Base-by-base conservation (phyloP, 768 basidiomycete genomes). In the Agaricus subrufescens region DNA sequence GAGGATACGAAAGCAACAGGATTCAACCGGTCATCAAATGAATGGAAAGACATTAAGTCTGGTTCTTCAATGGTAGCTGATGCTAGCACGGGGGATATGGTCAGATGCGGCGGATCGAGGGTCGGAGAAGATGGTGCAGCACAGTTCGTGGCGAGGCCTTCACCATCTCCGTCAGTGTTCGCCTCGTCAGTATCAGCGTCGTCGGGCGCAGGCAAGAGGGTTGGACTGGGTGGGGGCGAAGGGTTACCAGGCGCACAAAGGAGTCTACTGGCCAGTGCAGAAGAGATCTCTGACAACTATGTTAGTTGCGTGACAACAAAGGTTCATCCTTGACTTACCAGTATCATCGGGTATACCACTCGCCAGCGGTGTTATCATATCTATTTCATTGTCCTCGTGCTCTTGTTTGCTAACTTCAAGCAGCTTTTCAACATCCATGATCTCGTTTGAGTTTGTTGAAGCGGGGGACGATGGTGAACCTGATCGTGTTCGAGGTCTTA, bases 231-330 rank as follows among this genome's bases (percentile, higher is more conserved):
- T 30, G 75, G 74, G 15, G 89, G 88, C 15, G 89, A 91, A 15
- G 89, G 89, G 62, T 91, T 91, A 62, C 83, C 84, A 56, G 82
- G 80, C 50, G 89, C 89, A 49, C 82, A 77, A 45, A 86, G 76
- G 46, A 91, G 81, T 68, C 71, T 83, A 59, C 73, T 80, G 31
- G 85, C 89, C 48, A 91, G 72, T 4, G 77, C 75, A 54, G 86
- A 85, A 2, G 87, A 80, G 8, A 87, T 87, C 64, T 90, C 89
- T 82, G 59, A 38, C 42, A 44, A 58, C 40, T 56, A 47, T 52
- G 37, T 54, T 29, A 50, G 30, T 15, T 50, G 37, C n/a, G 46
- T 38, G 53, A 43, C 38, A 38, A 47, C 23, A 42, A n/a, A 39
- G n/a, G 46, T 3, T 11, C 11, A 46, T 15, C 40, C 11, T 37